Conservation (phyloP, 129 eudicot species). For the Chrysanthemum seticuspe region DNA sequence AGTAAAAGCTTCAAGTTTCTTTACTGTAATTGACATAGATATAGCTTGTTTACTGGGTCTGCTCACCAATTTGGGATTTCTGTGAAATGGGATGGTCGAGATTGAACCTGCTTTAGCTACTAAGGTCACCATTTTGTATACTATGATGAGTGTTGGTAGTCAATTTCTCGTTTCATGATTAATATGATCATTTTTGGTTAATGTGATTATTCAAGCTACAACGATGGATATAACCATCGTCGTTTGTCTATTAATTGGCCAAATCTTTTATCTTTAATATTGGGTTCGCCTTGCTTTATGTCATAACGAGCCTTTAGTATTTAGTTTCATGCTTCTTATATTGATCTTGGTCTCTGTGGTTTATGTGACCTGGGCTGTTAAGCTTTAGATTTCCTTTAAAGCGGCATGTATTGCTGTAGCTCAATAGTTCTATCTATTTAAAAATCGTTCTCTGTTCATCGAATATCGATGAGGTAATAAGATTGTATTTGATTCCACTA, state of each 20-base stretch:
- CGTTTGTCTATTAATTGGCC: too few relatives aligned
- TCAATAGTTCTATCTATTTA: too few relatives aligned
- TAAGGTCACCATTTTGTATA: not conserved
- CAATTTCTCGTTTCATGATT: not conserved
- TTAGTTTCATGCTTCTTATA: constrained; percentile 17
- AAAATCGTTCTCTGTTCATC: too few relatives aligned
- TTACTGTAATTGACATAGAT: not conserved
- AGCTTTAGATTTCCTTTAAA: too few relatives aligned
- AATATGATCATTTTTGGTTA: not conserved
- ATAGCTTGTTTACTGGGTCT: not conserved
- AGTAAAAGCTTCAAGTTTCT: not conserved
- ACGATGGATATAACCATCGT: not conserved
- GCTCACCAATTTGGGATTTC: not conserved
- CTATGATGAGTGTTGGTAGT: constrained; percentile 9
- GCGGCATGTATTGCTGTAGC: too few relatives aligned
- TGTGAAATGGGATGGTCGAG: not conserved
- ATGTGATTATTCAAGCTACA: not conserved
- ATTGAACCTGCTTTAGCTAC: not conserved
- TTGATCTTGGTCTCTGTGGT: constrained; percentile 13
- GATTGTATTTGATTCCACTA: too few relatives aligned
- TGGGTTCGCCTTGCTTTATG: not conserved
- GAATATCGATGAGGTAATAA: too few relatives aligned
- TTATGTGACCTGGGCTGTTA: not conserved
- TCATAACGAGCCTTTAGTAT: not conserved
- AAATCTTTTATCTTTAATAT: too few relatives aligned